These are phyloP conservation scores for Penicillium paxilli DNA, from an alignment of 495 filamentous ascomycete species.

Conservation along the genomic window DNA sequence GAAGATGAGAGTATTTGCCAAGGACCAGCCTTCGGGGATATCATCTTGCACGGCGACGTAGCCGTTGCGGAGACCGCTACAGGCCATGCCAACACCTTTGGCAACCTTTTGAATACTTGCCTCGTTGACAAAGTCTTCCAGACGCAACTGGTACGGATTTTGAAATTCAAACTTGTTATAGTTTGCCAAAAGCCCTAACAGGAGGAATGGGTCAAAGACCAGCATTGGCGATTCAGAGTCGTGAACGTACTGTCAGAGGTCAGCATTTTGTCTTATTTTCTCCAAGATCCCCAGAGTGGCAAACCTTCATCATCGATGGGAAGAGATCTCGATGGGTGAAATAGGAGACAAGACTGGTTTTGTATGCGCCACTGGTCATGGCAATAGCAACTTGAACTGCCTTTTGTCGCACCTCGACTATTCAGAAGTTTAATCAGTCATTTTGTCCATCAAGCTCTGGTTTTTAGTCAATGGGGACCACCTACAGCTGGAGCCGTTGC, in stretches of 20 bases:
- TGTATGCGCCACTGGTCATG: constrained; percentile 88
- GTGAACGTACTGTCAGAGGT: constrained; percentile 69
- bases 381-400: constrained; percentile 81
- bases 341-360: constrained; percentile 90
- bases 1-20: constrained; percentile 76
- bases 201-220: constrained; percentile 72
- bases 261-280: not conserved
- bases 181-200: constrained; percentile 89
- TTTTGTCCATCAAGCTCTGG: not conserved
- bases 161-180: constrained; percentile 99
- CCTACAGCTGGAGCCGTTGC: constrained; percentile 72
- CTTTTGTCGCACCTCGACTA: constrained; percentile 73
- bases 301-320: constrained; percentile 90
- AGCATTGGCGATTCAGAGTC: constrained; percentile 65
- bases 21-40: constrained; percentile 84
- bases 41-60: constrained; percentile 94
- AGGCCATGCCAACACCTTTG: constrained; percentile 68
- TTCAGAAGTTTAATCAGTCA: constrained; percentile 5
- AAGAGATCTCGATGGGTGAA: constrained; percentile 95
- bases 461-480: not conserved
- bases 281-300: too few species aligned
- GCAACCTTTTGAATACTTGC: constrained; percentile 79
- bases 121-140: constrained; percentile 99
- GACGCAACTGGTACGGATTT: constrained; percentile 90
- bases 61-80: constrained; percentile 61